These are phyloP conservation scores for Cercospora zeina DNA, from an alignment of 2,329 filamentous ascomycete species.

Conservation along the genomic window DNA sequence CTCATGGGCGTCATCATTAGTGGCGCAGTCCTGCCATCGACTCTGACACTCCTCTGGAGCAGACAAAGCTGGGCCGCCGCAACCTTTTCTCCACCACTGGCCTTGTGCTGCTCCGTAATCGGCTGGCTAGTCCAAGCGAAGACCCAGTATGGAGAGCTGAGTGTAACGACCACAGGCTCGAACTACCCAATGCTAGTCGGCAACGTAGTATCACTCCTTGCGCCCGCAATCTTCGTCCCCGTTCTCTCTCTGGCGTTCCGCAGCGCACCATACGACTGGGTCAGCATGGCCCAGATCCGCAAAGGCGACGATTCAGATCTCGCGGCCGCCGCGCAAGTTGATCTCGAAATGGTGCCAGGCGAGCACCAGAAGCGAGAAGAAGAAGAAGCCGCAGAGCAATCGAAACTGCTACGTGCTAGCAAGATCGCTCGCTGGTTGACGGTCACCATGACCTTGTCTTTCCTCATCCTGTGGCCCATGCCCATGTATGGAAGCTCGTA, in stretches of 20 bases:
- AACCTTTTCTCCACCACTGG: conserved; percentile 67
- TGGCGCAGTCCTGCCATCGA: conserved; percentile 71
- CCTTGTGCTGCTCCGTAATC: conserved; percentile 66
- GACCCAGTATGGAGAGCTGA: conserved; percentile 66
- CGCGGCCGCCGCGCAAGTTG: conserved; percentile 61
- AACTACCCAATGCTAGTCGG: conserved; percentile 87
- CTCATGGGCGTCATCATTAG: conserved; percentile 92
- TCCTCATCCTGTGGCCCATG: conserved; percentile 87
- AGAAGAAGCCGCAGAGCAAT: conserved; percentile 49
- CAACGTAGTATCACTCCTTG: conserved; percentile 79
- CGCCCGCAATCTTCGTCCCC: conserved; percentile 72
- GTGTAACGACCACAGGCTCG: conserved; percentile 73
- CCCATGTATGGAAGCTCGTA: conserved; percentile 83
- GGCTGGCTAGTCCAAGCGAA: conserved; percentile 78
- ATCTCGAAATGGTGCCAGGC: conserved; percentile 64
- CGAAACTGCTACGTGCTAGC: conserved; percentile 47
- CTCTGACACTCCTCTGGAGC: conserved; percentile 76
- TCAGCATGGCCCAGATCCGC: conserved; percentile 76
- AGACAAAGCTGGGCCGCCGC: conserved; percentile 76
- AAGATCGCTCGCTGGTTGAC: conserved; percentile 60
- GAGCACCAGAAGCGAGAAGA: conserved; percentile 43
- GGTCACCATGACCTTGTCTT: conserved; percentile 63
- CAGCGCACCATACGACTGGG: conserved; percentile 81
- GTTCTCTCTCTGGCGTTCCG: conserved; percentile 70
- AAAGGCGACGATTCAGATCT: conserved; percentile 76